phyloP scores from a whole-genome alignment of 2,329 filamentous ascomycete genomes.

The Fusarium sp. region DNA sequence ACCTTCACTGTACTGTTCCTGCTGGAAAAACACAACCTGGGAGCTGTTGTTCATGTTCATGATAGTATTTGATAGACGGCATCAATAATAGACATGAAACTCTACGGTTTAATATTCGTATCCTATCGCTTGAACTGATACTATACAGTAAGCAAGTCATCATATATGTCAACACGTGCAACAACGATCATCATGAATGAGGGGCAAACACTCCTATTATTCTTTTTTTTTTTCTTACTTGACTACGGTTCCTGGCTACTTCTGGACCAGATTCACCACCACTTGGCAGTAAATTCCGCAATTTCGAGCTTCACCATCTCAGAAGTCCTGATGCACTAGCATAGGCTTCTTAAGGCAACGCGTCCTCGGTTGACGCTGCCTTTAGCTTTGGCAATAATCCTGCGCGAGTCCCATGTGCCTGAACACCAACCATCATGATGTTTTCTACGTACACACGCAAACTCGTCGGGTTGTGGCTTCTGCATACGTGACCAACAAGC shows the following conservation, averaged over 20 bases:
- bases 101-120: background rate
- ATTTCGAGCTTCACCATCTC: slow-evolving; percentile 41
- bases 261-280: slow-evolving; percentile 41
- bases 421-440: slow-evolving; percentile 44
- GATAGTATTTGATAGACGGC: background rate
- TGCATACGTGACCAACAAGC: slow-evolving; percentile 35
- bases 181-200: slow-evolving; percentile 25
- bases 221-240: slow-evolving; percentile 40
- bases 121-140: background rate
- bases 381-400: slow-evolving; percentile 38
- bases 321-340: slow-evolving; percentile 46
- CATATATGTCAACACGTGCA: background rate
- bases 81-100: no score
- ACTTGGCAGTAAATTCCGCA: slow-evolving; percentile 46
- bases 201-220: slow-evolving; percentile 35
- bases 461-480: slow-evolving; percentile 37
- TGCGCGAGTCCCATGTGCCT: slow-evolving; percentile 38
- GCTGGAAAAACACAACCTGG: background rate
- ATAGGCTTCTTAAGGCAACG: slow-evolving; percentile 38
- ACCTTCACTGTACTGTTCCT: background rate
- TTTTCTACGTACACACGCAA: slow-evolving; percentile 32
- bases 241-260: slow-evolving; percentile 41
- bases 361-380: slow-evolving; percentile 36
- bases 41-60: background rate
- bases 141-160: background rate